phyloP scores from a whole-genome alignment of 1,139 yeast genomes.

The Nakaseomyces nivariensis region DNA sequence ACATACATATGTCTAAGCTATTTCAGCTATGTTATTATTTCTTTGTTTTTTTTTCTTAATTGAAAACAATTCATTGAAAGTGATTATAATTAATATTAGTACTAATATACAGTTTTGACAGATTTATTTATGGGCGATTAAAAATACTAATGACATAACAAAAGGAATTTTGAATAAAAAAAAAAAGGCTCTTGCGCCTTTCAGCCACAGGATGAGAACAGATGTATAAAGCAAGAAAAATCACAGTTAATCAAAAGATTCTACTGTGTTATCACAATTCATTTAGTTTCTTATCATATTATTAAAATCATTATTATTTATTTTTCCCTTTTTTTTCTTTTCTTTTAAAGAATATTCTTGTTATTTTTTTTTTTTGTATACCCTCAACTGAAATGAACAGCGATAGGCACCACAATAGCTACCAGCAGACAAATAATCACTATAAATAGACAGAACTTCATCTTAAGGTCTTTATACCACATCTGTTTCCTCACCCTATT shows the following conservation, averaged over 20 bases:
- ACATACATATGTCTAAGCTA: background rate
- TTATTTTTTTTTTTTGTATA: background rate
- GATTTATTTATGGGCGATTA: background rate
- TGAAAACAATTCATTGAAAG: background rate
- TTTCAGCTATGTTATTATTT: too few species aligned
- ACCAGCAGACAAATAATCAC: slow-evolving; percentile 72
- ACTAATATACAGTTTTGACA: background rate
- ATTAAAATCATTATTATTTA: too few species aligned
- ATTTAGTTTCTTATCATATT: too few species aligned
- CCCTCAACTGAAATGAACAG: slow-evolving; percentile 60
- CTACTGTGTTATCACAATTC: too few species aligned
- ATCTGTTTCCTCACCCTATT: slow-evolving; percentile 95
- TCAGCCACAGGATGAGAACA: too few species aligned
- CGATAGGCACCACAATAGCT: slow-evolving; percentile 90
- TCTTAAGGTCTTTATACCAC: slow-evolving; percentile 99
- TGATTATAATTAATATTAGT: background rate
- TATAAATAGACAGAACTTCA: slow-evolving; percentile 84
- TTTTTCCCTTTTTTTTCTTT: background rate
- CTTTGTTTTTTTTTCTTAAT: too few species aligned
- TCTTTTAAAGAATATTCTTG: background rate
- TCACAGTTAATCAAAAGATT: too few species aligned
- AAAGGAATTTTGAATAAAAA: too few species aligned
- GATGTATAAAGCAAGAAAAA: too few species aligned
- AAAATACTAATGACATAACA: background rate
- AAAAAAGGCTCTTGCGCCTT: too few species aligned